Evolutionary conservation across 345 rosid species (phyloP).

Genomic region (Linum trigynum): DNA sequence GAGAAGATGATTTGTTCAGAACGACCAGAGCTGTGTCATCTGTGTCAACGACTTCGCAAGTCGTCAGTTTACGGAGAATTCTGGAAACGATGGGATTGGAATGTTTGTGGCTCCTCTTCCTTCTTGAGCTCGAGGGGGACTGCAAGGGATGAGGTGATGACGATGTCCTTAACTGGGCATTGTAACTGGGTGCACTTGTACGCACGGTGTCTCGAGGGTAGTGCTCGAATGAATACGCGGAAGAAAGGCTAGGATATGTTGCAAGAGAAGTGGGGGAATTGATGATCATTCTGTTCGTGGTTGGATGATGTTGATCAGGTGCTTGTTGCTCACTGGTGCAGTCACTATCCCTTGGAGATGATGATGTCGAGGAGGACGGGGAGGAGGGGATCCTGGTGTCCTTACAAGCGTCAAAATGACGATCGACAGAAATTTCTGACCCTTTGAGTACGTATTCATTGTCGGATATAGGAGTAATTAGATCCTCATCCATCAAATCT

Average conservation of each 20-base stretch:
- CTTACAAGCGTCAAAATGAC: constrained; percentile 19
- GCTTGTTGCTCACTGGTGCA: constrained; percentile 10
- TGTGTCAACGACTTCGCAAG: constrained; percentile 43
- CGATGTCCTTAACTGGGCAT: constrained; percentile 16
- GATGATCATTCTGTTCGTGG: too few relatives aligned
- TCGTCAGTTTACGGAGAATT: constrained; percentile 36
- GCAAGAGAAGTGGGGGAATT: too few relatives aligned
- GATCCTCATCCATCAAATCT: constrained; percentile 64
- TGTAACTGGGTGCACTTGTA: not conserved
- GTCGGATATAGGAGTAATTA: constrained; percentile 61
- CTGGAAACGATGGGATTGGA: constrained; percentile 31
- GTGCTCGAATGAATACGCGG: not conserved
- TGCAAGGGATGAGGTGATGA: constrained; percentile 20
- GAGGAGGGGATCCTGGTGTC: not conserved
- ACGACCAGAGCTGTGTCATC: constrained; percentile 36
- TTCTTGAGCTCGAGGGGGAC: constrained; percentile 12
- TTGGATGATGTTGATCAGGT: not conserved
- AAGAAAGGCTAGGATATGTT: too few relatives aligned
- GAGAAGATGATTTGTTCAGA: not conserved
- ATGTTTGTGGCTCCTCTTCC: constrained; percentile 22
- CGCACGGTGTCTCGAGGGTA: not conserved
- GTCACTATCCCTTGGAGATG: constrained; percentile 11
- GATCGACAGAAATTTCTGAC: constrained; percentile 28
- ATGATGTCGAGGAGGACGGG: not conserved
- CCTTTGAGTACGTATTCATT: constrained; percentile 73